These are phyloP conservation scores for Cyclotella choctawhatcheeana DNA, from an alignment of 108 stramenopile species.

Conservation along the genomic window DNA sequence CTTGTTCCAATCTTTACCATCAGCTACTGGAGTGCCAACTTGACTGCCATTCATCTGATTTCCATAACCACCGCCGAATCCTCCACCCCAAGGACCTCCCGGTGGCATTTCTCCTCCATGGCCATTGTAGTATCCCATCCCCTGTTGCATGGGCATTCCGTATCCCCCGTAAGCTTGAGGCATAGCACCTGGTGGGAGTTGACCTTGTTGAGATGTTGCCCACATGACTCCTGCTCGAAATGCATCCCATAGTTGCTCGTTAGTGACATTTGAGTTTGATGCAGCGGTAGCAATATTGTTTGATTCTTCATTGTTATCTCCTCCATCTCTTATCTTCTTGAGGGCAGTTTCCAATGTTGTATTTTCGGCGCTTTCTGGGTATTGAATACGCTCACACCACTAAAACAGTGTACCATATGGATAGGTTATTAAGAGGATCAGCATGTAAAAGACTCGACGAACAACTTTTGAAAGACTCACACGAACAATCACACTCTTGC, in stretches of 20 bases:
- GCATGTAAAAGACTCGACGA: too few relatives aligned
- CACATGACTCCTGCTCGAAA: slow-evolving; percentile 27
- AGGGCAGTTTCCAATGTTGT: slow-evolving; percentile 3
- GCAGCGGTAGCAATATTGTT: background rate
- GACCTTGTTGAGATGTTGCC: slow-evolving; percentile 7
- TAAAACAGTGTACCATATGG: background rate
- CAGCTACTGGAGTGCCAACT: background rate
- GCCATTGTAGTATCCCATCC: too few relatives aligned
- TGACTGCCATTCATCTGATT: background rate
- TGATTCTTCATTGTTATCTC: background rate
- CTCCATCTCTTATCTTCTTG: background rate
- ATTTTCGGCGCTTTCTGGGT: slow-evolving; percentile 23
- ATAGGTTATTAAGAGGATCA: background rate
- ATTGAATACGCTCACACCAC: slow-evolving; percentile 46
- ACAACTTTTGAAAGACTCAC: too few relatives aligned
- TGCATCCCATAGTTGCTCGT: slow-evolving; percentile 17
- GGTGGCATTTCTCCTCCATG: too few relatives aligned
- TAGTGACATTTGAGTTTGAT: background rate
- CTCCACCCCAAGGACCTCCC: slow-evolving; percentile 12
- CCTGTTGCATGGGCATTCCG: background rate
- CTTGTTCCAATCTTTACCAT: slow-evolving; percentile 3
- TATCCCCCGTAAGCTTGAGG: slow-evolving; percentile 11
- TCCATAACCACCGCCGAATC: slow-evolving; percentile 5
- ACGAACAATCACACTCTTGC: slow-evolving; percentile 30
- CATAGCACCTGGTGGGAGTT: slow-evolving; percentile 10